Conservation (phyloP, 2,329 filamentous ascomycete genomes). For the Thielaviopsis punctulata region DNA sequence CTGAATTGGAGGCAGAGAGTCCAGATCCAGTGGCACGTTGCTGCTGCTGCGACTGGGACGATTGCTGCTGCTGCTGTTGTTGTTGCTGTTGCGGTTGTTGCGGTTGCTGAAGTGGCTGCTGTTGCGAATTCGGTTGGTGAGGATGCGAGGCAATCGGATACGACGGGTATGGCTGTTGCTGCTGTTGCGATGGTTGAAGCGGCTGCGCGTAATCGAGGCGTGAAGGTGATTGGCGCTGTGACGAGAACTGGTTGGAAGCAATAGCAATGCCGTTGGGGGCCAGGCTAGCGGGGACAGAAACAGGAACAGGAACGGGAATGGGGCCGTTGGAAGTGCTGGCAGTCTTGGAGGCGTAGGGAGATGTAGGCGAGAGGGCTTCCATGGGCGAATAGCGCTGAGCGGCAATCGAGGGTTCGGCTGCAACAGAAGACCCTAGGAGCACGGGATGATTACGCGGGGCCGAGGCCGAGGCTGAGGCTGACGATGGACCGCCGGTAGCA, state of each 20-base stretch:
- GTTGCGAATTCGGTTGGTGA: conserved; percentile 1
- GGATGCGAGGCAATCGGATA: not conserved
- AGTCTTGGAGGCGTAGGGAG: conserved; percentile 54
- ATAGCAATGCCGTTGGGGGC: conserved; percentile 58
- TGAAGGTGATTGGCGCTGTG: conserved; percentile 60
- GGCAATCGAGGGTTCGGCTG: conserved; percentile 53
- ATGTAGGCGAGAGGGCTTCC: conserved; percentile 69
- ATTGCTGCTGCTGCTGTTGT: conserved; percentile 42
- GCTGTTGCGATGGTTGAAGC: conserved; percentile 9
- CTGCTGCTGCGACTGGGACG: conserved; percentile 43
- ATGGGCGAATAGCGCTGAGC: conserved; percentile 92
- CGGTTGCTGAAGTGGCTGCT: not conserved
- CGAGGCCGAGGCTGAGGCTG: conserved; percentile 43
- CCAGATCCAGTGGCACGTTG: not conserved
- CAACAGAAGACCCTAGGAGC: conserved; percentile 17
- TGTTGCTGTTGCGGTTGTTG: not conserved
- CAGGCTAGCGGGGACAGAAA: conserved; percentile 98
- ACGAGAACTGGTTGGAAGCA: conserved; percentile 48
- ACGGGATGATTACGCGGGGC: conserved; percentile 33
- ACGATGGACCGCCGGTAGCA: conserved; percentile 17
- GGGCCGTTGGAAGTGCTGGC: conserved; percentile 40
- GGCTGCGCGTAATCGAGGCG: conserved; percentile 41
- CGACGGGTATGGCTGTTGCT: not conserved
- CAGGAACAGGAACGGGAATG: conserved; percentile 84
- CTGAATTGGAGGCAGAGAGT: conserved; percentile 38